phyloP scores from a whole-genome alignment of 805 yeast genomes.

The Suhomyces vadensis region DNA sequence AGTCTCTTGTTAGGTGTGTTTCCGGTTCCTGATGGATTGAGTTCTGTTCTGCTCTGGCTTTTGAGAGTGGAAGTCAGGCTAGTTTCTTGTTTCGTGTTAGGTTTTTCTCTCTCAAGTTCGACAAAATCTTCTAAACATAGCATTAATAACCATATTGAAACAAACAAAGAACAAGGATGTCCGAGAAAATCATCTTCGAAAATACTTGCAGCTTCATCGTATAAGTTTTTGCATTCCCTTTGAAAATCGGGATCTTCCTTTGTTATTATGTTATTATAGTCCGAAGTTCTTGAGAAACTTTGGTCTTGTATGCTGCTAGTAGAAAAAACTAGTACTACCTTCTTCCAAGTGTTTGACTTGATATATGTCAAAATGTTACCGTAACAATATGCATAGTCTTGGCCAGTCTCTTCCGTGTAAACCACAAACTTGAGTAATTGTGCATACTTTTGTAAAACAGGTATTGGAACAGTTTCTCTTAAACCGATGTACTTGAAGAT shows the following conservation, averaged over 20 bases:
- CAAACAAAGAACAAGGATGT: slow-evolving; percentile 19
- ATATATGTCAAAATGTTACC: slow-evolving; percentile 27
- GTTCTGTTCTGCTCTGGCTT: background rate
- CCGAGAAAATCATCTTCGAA: slow-evolving; percentile 28
- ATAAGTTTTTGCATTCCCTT: slow-evolving; percentile 26
- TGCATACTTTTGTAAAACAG: slow-evolving; percentile 30
- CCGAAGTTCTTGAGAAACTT: slow-evolving; percentile 37
- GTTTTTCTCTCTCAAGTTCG: slow-evolving; percentile 28
- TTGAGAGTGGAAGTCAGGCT: background rate
- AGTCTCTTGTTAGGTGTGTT: slow-evolving; percentile 37
- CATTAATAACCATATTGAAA: slow-evolving; percentile 35
- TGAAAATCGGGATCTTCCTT: slow-evolving; percentile 24
- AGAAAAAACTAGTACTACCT: slow-evolving; percentile 33
- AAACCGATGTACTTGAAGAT: slow-evolving; percentile 25
- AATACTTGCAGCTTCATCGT: slow-evolving; percentile 30
- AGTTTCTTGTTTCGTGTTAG: slow-evolving; percentile 10
- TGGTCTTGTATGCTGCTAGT: slow-evolving; percentile 36
- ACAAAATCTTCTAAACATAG: slow-evolving; percentile 37
- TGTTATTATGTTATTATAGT: slow-evolving; percentile 28
- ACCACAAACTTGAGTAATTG: slow-evolving; percentile 36
- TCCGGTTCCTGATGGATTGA: slow-evolving; percentile 7
- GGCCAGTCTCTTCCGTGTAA: slow-evolving; percentile 27
- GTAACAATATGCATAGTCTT: slow-evolving; percentile 22
- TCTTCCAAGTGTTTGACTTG: slow-evolving; percentile 37
- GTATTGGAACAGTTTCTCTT: slow-evolving; percentile 29